Conservation (phyloP, 768 basidiomycete genomes). For the Lentinula detonsa region DNA sequence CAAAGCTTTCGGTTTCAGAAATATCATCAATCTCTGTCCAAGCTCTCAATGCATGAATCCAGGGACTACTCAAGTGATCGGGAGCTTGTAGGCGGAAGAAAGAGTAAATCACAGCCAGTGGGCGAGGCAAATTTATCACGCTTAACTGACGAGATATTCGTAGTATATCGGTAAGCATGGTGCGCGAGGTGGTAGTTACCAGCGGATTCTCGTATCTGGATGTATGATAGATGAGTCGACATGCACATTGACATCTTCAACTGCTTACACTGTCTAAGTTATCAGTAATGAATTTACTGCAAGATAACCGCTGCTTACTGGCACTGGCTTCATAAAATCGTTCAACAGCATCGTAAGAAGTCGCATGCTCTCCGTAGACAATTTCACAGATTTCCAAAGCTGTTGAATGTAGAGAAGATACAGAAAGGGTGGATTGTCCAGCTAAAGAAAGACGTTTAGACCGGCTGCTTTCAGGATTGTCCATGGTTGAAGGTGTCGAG, state of each 20-base stretch:
- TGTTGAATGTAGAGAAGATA: constrained; percentile 42
- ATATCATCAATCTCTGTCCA: constrained; percentile 76
- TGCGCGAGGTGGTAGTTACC: constrained; percentile 68
- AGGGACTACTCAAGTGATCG: constrained; percentile 27
- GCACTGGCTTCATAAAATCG: constrained; percentile 70
- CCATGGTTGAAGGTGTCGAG: not conserved
- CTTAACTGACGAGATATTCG: constrained; percentile 53
- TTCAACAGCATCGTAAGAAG: constrained; percentile 47
- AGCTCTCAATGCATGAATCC: constrained; percentile 59
- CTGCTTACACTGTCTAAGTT: constrained; percentile 32
- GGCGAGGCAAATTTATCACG: constrained; percentile 61
- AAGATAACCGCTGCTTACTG: constrained; percentile 33
- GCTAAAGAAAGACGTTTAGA: not conserved
- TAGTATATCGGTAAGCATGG: constrained; percentile 68
- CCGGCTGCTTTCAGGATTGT: not conserved
- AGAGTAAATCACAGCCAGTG: constrained; percentile 51
- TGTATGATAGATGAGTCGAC: constrained; percentile 11
- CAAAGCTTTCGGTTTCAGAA: constrained; percentile 75
- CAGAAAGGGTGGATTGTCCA: not conserved
- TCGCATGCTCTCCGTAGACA: constrained; percentile 55
- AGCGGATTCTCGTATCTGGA: constrained; percentile 75
- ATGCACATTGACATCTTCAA: not conserved
- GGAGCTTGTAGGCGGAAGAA: constrained; percentile 43
- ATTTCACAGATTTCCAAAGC: constrained; percentile 66
- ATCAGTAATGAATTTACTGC: constrained; percentile 11